phyloP scores from a whole-genome alignment of 176 grass and related monocot species.

The Otatea glauca region DNA sequence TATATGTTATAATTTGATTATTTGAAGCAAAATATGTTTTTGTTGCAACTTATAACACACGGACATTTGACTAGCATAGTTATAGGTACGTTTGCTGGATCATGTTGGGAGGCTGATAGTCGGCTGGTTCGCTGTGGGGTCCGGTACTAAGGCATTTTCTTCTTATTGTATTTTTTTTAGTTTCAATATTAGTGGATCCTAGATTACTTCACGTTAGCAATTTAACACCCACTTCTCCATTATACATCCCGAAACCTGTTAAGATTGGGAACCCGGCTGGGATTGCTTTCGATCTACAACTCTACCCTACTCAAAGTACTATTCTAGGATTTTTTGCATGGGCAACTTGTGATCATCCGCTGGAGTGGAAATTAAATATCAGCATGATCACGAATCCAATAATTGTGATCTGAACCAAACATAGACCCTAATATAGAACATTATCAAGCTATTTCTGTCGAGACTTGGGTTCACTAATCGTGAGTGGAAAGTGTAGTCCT shows the following conservation, averaged over 20 bases:
- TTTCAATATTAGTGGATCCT: not conserved
- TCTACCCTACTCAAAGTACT: not conserved
- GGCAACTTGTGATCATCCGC: not conserved
- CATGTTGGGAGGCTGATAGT: no score
- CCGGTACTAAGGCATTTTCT: no score
- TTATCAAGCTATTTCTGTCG: conserved; percentile 26
- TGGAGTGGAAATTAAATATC: conserved; percentile 30
- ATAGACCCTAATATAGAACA: conserved; percentile 22
- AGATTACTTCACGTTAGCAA: not conserved
- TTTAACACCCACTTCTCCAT: not conserved
- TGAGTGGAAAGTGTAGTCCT: not conserved
- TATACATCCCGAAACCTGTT: not conserved
- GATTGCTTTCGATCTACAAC: not conserved
- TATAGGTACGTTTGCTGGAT: no score
- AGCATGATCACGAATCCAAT: conserved; percentile 41
- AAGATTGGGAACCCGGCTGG: not conserved
- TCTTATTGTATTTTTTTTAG: not conserved
- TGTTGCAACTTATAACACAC: no score
- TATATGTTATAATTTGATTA: no score
- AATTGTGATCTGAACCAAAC: not conserved
- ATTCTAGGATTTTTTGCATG: not conserved
- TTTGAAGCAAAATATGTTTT: no score
- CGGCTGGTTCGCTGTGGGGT: no score
- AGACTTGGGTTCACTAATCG: not conserved
- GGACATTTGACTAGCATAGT: no score